These are phyloP conservation scores for Xylariales sp. DNA, from an alignment of 2,329 filamentous ascomycete species.

Conservation along the genomic window DNA sequence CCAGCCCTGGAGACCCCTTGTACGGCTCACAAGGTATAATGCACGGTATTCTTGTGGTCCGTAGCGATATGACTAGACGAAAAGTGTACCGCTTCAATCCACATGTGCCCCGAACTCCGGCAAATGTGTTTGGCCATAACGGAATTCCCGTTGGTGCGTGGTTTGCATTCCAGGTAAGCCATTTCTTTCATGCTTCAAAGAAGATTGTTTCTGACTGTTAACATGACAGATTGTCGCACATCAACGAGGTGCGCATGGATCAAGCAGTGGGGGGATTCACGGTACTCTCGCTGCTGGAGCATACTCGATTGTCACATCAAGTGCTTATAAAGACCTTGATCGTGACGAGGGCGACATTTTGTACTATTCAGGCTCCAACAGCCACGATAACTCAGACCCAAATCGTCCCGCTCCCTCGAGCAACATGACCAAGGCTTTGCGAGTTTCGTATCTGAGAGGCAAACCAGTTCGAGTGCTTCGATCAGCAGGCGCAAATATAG, in stretches of 20 bases:
- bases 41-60: constrained; percentile 15
- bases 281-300: constrained; percentile 15
- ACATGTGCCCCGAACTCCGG: constrained; percentile 8
- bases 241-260: constrained; percentile 20
- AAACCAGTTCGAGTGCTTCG: constrained; percentile 21
- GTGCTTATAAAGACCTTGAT: constrained; percentile 13
- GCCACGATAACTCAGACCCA: constrained; percentile 12
- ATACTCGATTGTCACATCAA: constrained; percentile 20
- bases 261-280: constrained; percentile 17
- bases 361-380: constrained; percentile 15
- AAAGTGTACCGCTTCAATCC: constrained; percentile 15
- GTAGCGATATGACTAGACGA: constrained; percentile 4
- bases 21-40: constrained; percentile 19
- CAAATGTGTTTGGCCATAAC: constrained; percentile 21
- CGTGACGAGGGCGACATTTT: constrained; percentile 11
- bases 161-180: constrained; percentile 13
- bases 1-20: constrained; percentile 13
- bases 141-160: constrained; percentile 17
- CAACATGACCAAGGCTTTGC: constrained; percentile 15
- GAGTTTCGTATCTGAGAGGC: constrained; percentile 11
- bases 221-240: constrained; percentile 18
- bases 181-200: not conserved
- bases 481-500: constrained; percentile 11
- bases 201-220: not conserved
- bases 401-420: constrained; percentile 10